Evolutionary conservation across 768 basidiomycete species (phyloP).

Genomic region (Mycena floridula): DNA sequence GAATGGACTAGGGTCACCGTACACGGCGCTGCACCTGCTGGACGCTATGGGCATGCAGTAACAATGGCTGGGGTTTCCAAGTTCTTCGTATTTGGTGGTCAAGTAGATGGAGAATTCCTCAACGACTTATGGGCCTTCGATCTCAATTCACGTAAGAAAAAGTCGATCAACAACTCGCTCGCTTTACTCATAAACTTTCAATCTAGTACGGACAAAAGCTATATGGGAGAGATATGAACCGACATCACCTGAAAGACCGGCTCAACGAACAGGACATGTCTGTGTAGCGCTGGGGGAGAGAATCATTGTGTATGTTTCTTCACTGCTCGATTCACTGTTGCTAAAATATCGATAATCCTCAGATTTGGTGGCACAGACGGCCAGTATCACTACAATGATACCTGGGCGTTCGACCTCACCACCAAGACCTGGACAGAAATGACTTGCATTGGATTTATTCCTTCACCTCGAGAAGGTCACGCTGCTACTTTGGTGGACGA

Average conservation of each 20-base stretch:
- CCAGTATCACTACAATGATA: constrained; percentile 98
- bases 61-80: constrained; percentile 80
- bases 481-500: constrained; percentile 95
- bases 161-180: constrained; percentile 1
- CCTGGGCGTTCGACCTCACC: constrained; percentile 86
- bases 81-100: constrained; percentile 95
- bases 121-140: constrained; percentile 97
- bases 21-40: constrained; percentile 70
- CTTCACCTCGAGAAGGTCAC: constrained; percentile 92
- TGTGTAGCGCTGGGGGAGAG: constrained; percentile 79
- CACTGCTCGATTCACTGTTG: constrained; percentile 4
- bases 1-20: constrained; percentile 93
- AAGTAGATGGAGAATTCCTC: constrained; percentile 90
- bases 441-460: constrained; percentile 94
- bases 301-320: constrained; percentile 65
- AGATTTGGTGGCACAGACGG: constrained; percentile 98
- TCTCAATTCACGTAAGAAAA: constrained; percentile 80
- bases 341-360: constrained; percentile 10
- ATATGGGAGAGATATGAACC: constrained; percentile 80
- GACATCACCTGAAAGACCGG: constrained; percentile 53
- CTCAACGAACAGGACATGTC: constrained; percentile 88
- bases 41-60: constrained; percentile 94
- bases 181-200: constrained; percentile 4
- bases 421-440: constrained; percentile 86
- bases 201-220: constrained; percentile 72